These are phyloP conservation scores for Chlamydomonas eustigma DNA, from an alignment of 139 green algal species.

Conservation along the genomic window DNA sequence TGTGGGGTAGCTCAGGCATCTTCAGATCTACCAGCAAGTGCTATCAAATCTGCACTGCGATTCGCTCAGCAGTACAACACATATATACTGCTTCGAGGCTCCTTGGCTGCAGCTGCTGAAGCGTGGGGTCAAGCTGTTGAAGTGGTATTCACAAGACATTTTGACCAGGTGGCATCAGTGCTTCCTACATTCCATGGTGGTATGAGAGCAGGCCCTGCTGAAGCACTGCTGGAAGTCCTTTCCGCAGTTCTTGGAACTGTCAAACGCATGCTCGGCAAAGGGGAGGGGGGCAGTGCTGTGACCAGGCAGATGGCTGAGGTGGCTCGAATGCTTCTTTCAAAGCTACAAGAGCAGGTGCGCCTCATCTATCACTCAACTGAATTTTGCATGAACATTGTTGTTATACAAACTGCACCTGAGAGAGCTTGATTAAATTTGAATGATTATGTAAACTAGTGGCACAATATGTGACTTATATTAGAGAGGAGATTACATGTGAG, in stretches of 20 bases:
- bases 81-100: conserved; percentile 41
- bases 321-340: conserved; percentile 39
- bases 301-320: conserved; percentile 20
- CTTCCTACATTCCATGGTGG: not conserved
- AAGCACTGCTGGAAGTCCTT: conserved; percentile 38
- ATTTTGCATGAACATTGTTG: too few relatives aligned
- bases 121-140: conserved; percentile 54
- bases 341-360: conserved; percentile 35
- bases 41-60: conserved; percentile 39
- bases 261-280: conserved; percentile 27
- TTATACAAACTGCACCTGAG: too few relatives aligned
- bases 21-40: conserved; percentile 32
- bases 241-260: conserved; percentile 13
- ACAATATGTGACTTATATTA: too few relatives aligned
- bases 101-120: conserved; percentile 38
- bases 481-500: too few relatives aligned
- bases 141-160: conserved; percentile 51
- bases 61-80: conserved; percentile 59
- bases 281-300: conserved; percentile 1
- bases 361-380: too few relatives aligned
- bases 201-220: conserved; percentile 5
- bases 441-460: too few relatives aligned
- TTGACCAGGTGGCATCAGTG: conserved; percentile 24
- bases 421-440: too few relatives aligned
- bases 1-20: conserved; percentile 15